Base-by-base conservation (phyloP, 2,329 filamentous ascomycete species). In the Fusarium nodosum region DNA sequence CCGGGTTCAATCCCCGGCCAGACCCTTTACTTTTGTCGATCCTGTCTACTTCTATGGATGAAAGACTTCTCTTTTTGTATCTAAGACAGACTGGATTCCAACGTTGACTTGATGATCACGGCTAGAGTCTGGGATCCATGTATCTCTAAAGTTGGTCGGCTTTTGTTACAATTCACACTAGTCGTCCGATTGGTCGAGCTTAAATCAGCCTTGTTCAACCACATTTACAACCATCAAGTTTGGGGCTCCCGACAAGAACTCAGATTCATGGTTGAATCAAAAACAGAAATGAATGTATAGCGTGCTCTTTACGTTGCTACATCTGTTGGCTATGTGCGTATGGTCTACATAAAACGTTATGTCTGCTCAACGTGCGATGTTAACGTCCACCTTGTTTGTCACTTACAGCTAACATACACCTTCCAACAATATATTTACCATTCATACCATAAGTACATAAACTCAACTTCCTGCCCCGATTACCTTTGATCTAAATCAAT, bases 1-100 rank as follows among this genome's bases (percentile, higher is more conserved):
- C 79, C 80, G 80, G 79, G 80, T 81, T 82, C 80, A 79, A 82
- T 81, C 79, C 80, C 78, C 80, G 80, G 80, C 79, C 79, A 80
- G 79, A 80, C 79, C 79, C 79, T 60, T 62, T 42, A 24, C 70
- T 78, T 78, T 78, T 75, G 41, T 3, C 18, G 4, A 34, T 50
- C 7, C 5, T 15, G 10, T n/a, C 18, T 22, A 7, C 6, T 9
- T 12, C 39, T 26, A 30, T 11, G 28, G 9, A 11, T 4, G 3
- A 15, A 3, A 26, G 9, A 8, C 4, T 3, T 56, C 5, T 12
- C 20, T 66, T 68, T 70, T 58, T 30, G 31, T 7, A 8, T 31
- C 30, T 16, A 24, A 11, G 12, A 12, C 6, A 18, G 11, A 44
- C 18, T 44, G 10, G 15, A 9, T 42, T 18, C 9, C 39, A 42